phyloP scores from a whole-genome alignment of 2,329 filamentous ascomycete genomes.

The Didymella sp. region DNA sequence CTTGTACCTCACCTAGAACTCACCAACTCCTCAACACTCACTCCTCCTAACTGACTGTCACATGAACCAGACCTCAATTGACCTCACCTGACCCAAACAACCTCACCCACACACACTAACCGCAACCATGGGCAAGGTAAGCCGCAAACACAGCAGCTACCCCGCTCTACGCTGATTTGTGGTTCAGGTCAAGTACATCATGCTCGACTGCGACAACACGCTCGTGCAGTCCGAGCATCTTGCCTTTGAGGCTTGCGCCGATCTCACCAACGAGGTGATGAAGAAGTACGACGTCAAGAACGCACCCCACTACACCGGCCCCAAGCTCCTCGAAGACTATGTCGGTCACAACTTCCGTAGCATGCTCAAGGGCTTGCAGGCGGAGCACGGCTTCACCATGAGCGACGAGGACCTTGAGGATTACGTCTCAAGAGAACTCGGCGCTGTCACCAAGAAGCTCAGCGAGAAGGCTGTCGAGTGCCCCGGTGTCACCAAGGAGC shows the following conservation, averaged over 20 bases:
- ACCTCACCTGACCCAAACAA: constrained; percentile 21
- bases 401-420: constrained; percentile 70
- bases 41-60: constrained; percentile 7
- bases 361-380: constrained; percentile 80
- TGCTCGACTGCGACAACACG: constrained; percentile 78
- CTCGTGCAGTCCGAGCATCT: constrained; percentile 90
- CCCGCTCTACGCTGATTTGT: constrained; percentile 32
- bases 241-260: constrained; percentile 89
- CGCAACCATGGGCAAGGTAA: constrained; percentile 45
- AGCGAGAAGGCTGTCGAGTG: constrained; percentile 72
- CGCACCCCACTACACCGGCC: constrained; percentile 75
- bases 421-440: constrained; percentile 80
- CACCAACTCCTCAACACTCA: constrained; percentile 23
- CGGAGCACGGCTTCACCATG: constrained; percentile 77
- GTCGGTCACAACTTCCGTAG: constrained; percentile 95
- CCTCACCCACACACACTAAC: constrained; percentile 19
- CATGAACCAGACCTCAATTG: constrained; percentile 29
- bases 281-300: constrained; percentile 69
- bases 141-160: constrained; percentile 15
- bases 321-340: constrained; percentile 81
- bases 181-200: constrained; percentile 56
- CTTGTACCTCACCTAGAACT: no score
- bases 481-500: constrained; percentile 69
- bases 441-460: constrained; percentile 82
- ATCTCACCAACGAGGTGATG: constrained; percentile 86